These are phyloP conservation scores for Cladosporium sp. DNA, from an alignment of 2,329 filamentous ascomycete species.

Conservation along the genomic window DNA sequence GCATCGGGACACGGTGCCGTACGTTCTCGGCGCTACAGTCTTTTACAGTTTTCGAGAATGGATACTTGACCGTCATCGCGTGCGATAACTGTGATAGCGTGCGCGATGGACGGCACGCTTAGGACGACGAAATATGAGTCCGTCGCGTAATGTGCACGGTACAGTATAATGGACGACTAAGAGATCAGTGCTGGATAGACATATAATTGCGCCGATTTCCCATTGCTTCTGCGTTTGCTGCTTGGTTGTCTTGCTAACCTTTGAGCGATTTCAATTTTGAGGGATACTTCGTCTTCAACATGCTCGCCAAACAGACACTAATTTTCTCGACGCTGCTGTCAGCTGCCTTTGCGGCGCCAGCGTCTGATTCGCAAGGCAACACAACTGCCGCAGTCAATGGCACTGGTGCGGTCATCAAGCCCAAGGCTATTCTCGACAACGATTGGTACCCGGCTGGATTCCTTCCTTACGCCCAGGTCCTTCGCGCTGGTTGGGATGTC, in stretches of 20 bases:
- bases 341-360: neutral
- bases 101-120: neutral
- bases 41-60: neutral
- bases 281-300: conserved; percentile 2
- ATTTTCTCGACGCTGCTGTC: conserved; percentile 5
- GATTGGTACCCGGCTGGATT: conserved; percentile 48
- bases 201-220: neutral
- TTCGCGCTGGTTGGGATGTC: conserved; percentile 48
- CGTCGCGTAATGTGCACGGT: neutral
- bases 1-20: neutral
- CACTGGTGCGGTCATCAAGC: neutral
- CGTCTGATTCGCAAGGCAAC: neutral
- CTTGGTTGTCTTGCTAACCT: neutral
- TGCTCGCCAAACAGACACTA: conserved; percentile 12
- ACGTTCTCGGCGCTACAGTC: neutral
- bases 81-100: neutral
- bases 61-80: conserved; percentile 6
- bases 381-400: neutral
- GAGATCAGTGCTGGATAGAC: neutral
- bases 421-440: conserved; percentile 48
- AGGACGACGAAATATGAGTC: neutral
- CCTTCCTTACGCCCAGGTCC: conserved; percentile 47
- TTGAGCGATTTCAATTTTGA: neutral
- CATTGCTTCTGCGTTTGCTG: neutral
- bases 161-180: neutral